Evolutionary conservation across 192 early-diverging fungal species (phyloP), one percentile per base, ranked within the genome.

Genomic region (Linnemannia hyalina): DNA sequence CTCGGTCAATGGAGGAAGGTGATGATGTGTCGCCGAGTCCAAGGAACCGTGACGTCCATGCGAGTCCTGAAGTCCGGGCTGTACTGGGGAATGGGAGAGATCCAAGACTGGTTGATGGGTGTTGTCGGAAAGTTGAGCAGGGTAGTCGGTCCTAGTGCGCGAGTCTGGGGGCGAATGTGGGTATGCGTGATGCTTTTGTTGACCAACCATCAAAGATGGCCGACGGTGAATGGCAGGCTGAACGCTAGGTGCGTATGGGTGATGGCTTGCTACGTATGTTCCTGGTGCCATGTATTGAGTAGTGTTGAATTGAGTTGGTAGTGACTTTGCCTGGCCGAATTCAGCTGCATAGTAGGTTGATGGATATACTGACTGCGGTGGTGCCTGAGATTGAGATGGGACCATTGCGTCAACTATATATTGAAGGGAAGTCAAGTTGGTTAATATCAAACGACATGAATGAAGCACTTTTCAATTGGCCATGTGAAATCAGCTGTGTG

Each of bases 1-100:
- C 16, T 78, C 77, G 22, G 77, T 52, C 46, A 78, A 40, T 23
- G 77, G 77, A 6, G 77, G 77, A 29, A 78, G 68, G 54, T 78
- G 77, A 10, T 32, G 68, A 5, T 54, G 74, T 40, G 54, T 7
- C 0, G 74, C 29, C n/a, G 72, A 74, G n/a, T 32, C 26, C n/a
- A 52, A 75, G 35, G 16, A 40, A 42, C 26, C 38, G 46, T 69
- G 36, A 47, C 65, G 76, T 2, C 41, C 40, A 47, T 71, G 65
- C 2, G 77, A 15, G 49, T 70, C 68, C 49, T 55, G 65, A 18
- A 69, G 18, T 26, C n/a, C 68, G 20, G 63, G 22, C 65, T 68
- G 77, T 36, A 36, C 22, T 55, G 52, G 74, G 41, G 32, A 75
- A 35, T 40, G 41, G 23, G 73, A 44, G 29, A 74, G 46, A 54